phyloP scores from a whole-genome alignment of 2,329 filamentous ascomycete genomes.

The Shiraia sp. region DNA sequence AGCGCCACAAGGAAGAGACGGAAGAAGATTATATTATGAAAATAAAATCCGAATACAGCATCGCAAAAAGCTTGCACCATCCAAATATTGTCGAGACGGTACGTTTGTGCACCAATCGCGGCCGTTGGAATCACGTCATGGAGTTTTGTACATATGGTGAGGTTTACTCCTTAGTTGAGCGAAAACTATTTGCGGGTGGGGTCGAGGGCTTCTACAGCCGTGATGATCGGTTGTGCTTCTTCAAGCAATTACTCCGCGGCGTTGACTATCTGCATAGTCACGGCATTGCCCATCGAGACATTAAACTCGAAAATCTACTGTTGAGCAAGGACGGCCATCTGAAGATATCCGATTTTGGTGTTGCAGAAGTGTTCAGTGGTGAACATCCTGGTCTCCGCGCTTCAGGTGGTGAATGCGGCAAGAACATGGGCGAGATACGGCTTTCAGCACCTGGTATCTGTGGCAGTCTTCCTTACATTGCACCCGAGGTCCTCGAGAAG shows the following conservation, averaged over 20 bases:
- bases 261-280: conserved; percentile 80
- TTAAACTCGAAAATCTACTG: conserved; percentile 86
- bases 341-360: conserved; percentile 91
- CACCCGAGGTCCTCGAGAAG: conserved; percentile 79
- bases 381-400: conserved; percentile 77
- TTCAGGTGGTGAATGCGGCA: conserved; percentile 72
- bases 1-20: conserved; percentile 70
- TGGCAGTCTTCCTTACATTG: conserved; percentile 84
- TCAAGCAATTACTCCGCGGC: conserved; percentile 86
- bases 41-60: conserved; percentile 88
- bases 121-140: conserved; percentile 90
- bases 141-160: conserved; percentile 86
- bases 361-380: conserved; percentile 82
- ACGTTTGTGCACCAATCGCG: conserved; percentile 71
- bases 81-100: conserved; percentile 85
- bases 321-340: conserved; percentile 78
- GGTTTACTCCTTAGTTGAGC: conserved; percentile 73
- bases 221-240: conserved; percentile 77
- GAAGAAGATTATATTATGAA: conserved; percentile 80
- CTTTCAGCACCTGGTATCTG: conserved; percentile 79
- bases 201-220: conserved; percentile 60
- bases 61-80: conserved; percentile 82
- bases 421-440: conserved; percentile 71
- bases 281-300: conserved; percentile 87
- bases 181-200: conserved; percentile 53